phyloP scores from a whole-genome alignment of 306 rosid genomes.

The Chamaecrista fasciculata region DNA sequence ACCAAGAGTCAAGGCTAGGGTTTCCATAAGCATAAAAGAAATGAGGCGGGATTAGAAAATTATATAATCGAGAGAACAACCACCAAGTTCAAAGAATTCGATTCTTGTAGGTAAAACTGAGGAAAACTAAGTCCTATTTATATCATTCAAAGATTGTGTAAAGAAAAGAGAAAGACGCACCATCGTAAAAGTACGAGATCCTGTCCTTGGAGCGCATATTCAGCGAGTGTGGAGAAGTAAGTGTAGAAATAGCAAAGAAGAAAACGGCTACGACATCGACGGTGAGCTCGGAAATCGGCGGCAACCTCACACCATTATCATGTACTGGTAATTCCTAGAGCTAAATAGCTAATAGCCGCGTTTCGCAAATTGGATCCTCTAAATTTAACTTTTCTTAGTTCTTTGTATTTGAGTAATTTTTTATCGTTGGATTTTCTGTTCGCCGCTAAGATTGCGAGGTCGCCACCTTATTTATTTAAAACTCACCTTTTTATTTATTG shows the following conservation, averaged over 20 bases:
- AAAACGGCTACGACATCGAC: slow-evolving; percentile 1
- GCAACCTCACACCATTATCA: neutral
- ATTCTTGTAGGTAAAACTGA: neutral
- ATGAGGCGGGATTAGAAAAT: neutral
- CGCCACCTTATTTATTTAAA: no score
- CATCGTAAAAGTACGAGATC: slow-evolving; percentile 93
- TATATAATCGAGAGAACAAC: neutral
- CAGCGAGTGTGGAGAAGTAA: slow-evolving; percentile 12
- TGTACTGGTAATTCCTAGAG: neutral
- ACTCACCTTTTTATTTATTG: no score
- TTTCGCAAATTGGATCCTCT: no score
- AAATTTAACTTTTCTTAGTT: no score
- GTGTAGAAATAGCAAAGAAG: slow-evolving; percentile 7
- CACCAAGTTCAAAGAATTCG: neutral
- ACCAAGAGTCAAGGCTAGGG: slow-evolving; percentile 32
- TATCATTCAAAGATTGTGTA: neutral
- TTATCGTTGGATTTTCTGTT: no score
- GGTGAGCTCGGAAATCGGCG: neutral
- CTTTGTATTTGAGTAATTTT: no score
- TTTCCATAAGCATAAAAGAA: slow-evolving; percentile 9
- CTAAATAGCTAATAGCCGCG: neutral
- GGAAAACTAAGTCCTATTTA: neutral
- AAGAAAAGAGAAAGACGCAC: slow-evolving; percentile 34
- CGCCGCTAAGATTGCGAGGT: no score
- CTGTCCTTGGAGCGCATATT: slow-evolving; percentile 83